phyloP scores from a whole-genome alignment of 306 rosid genomes.

The Vigna angularis region DNA sequence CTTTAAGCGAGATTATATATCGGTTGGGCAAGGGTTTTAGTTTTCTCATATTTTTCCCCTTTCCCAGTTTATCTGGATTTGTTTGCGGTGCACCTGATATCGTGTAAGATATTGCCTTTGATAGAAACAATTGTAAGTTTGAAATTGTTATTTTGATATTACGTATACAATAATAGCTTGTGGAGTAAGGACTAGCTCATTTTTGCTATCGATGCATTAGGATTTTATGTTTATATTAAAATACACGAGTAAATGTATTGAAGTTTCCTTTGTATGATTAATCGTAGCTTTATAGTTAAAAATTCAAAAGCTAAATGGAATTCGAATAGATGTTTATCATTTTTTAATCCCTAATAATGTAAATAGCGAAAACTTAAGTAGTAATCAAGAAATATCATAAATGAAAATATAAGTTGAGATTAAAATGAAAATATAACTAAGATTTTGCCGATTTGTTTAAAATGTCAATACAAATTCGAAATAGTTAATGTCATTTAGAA shows the following conservation, averaged over 20 bases:
- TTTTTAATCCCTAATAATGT: too few species aligned
- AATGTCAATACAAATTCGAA: background rate
- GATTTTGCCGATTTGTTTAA: too few species aligned
- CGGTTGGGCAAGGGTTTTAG: slow-evolving; percentile 59
- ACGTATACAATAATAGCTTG: slow-evolving; percentile 56
- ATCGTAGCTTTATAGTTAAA: too few species aligned
- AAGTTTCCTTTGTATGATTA: too few species aligned
- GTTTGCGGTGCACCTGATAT: slow-evolving; percentile 50
- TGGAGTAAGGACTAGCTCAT: slow-evolving; percentile 33
- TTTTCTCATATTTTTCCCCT: slow-evolving; percentile 51
- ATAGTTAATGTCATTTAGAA: too few species aligned
- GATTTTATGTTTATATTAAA: background rate
- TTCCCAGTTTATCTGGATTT: slow-evolving; percentile 56
- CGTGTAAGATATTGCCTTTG: slow-evolving; percentile 57
- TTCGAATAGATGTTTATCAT: too few species aligned
- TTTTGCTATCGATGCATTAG: slow-evolving; percentile 31
- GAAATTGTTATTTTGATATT: slow-evolving; percentile 47
- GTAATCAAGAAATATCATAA: too few species aligned
- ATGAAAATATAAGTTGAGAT: too few species aligned
- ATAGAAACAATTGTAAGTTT: slow-evolving; percentile 56
- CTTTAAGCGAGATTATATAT: slow-evolving; percentile 59
- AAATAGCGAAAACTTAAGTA: too few species aligned
- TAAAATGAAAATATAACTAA: too few species aligned
- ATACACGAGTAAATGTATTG: background rate
- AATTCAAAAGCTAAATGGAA: too few species aligned